Percentiles rank a stretch among this genome's conserved stretches.
Conservation (phyloP, 2,329 filamentous ascomycete species). For the Aurifilum marmelostoma region DNA sequence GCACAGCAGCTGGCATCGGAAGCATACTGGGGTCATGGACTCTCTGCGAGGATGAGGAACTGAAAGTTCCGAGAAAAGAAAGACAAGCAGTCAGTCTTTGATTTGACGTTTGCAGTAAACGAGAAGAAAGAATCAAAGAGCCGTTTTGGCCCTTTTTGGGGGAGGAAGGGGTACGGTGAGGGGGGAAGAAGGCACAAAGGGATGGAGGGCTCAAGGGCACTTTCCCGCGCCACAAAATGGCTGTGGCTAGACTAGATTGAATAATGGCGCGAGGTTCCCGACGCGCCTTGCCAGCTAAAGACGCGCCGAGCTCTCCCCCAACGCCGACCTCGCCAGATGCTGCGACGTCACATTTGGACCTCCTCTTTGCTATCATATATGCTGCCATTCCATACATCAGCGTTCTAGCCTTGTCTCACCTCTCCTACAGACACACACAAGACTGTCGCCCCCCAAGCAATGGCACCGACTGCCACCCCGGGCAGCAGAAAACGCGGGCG, state of each 20-base stretch:
- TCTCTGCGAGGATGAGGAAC: too few relatives aligned
- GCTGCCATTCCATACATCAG: background rate
- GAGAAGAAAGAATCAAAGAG: background rate
- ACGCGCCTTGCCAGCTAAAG: background rate
- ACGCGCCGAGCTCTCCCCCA: background rate
- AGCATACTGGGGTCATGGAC: too few relatives aligned
- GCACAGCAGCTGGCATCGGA: background rate
- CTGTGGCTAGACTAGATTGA: constrained; percentile 3
- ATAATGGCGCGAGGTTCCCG: background rate
- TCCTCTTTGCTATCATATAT: background rate
- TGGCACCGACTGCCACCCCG: constrained; percentile 17
- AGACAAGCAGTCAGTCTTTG: background rate
- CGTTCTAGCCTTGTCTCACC: background rate
- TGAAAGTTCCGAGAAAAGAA: too few relatives aligned
- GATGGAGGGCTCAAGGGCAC: background rate
- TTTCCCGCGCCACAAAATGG: background rate
- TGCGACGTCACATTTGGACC: background rate
- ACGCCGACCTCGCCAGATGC: background rate
- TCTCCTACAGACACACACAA: background rate
- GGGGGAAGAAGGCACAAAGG: too few relatives aligned
- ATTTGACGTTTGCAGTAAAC: background rate
- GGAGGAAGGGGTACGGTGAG: background rate
- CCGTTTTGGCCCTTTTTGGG: too few relatives aligned
- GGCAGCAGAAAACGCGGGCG: constrained; percentile 26
- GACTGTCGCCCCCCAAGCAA: background rate